Evolutionary conservation across 2,329 filamentous ascomycete genomes (phyloP), one percentile per base, ranked within the genome.

Genomic region (Phialocephala sp.): DNA sequence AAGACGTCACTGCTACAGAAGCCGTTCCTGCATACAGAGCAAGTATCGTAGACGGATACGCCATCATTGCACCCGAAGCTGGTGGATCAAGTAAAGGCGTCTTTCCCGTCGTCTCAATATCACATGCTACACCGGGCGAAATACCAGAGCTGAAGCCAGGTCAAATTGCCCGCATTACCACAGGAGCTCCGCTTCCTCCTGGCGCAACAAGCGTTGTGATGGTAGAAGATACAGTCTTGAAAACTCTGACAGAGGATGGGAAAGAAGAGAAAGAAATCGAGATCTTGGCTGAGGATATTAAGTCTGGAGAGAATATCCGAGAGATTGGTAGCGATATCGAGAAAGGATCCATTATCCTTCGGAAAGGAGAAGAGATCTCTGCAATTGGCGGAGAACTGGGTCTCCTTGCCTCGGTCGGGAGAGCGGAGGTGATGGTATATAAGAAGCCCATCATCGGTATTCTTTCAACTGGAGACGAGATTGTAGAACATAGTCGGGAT

Each of bases 21-120:
- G 87, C 90, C 8, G 95, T 99, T 0, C 95, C 95, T 0, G 95
- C 94, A 0, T 99, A 97, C 79, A 85, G 93, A 65, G 95, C 95
- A 20, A 98, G 94, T 75, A 98, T 97, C 47, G 95, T 99, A 0
- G 95, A 99, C 77, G 95, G 95, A 0, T 99, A 99, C 75, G 95
- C 95, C 2, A 86, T 97, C 0, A 88, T 94, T 43, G 89, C 87
- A 6, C 84, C 85, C 61, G 80, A 80, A 36, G 82, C 87, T 47
- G 87, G 85, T 0, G 76, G 76, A 0, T 87, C 85, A 58, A 85
- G 92, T 58, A 92, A 90, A 72, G 94, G 94, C 0, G 80, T 89
- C 0, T 98, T 95, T 74, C 93, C 94, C 0, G 94, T 99, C 15
- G 89, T 90, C 0, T 90, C 91, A 0, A 84, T 98, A 14, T 96